Evolutionary conservation across 2,329 filamentous ascomycete species (phyloP).

Genomic region (Xylaria sp.): DNA sequence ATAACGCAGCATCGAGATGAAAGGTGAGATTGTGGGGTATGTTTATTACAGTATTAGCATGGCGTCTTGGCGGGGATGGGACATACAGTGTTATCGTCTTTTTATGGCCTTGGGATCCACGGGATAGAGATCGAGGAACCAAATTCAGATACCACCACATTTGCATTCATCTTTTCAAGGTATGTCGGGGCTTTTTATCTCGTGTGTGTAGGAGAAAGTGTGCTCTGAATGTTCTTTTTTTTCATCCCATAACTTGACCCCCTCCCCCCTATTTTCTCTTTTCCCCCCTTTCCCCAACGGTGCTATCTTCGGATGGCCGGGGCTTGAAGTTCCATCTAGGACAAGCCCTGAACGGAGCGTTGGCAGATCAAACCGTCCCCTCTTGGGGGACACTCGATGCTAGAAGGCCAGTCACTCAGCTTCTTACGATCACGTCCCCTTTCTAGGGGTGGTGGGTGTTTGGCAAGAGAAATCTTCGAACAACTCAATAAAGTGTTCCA

Average conservation of each 20-base stretch:
- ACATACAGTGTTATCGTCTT: conserved; percentile 11
- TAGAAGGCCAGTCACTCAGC: conserved; percentile 41
- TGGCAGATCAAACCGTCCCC: conserved; percentile 61
- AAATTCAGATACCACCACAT: conserved; percentile 34
- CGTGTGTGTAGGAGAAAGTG: conserved; percentile 5
- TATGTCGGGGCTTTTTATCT: conserved; percentile 27
- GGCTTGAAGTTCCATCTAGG: conserved; percentile 66
- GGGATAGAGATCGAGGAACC: conserved; percentile 30
- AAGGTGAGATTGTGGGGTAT: conserved; percentile 26
- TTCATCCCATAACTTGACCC: not conserved
- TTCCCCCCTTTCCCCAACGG: conserved; percentile 58
- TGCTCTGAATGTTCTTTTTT: conserved; percentile 8
- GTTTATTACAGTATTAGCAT: too few species aligned
- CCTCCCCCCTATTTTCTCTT: conserved; percentile 19
- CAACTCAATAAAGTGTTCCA: conserved; percentile 24
- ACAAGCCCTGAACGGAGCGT: conserved; percentile 81
- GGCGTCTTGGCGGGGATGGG: conserved; percentile 31
- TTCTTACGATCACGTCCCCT: conserved; percentile 29
- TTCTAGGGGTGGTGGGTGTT: conserved; percentile 35
- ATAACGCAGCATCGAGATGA: conserved; percentile 28
- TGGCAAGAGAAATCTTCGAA: conserved; percentile 45
- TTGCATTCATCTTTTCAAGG: conserved; percentile 26
- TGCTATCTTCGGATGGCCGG: conserved; percentile 77
- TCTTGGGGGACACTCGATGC: conserved; percentile 34
- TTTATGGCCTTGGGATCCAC: conserved; percentile 21